phyloP scores from a whole-genome alignment of 2,329 filamentous ascomycete species.

The Curvularia spicifera region DNA sequence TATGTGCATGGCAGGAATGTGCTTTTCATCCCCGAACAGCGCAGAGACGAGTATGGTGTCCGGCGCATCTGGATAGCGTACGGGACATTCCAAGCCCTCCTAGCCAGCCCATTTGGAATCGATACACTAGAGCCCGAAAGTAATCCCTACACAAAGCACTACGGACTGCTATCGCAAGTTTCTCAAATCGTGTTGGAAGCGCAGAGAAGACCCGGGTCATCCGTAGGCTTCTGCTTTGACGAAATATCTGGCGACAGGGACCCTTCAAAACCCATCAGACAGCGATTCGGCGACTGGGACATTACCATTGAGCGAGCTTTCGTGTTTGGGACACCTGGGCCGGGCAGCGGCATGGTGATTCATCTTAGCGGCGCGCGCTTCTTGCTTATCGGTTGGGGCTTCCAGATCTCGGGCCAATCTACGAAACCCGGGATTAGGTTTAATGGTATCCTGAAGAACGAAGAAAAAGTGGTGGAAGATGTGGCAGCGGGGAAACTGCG shows the following conservation, averaged over 20 bases:
- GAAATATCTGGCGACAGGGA: slow-evolving; percentile 39
- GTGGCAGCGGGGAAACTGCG: slow-evolving; percentile 46
- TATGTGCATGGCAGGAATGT: slow-evolving; percentile 55
- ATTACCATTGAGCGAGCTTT: slow-evolving; percentile 54
- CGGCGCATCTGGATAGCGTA: slow-evolving; percentile 38
- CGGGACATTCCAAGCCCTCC: slow-evolving; percentile 28
- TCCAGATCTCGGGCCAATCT: slow-evolving; percentile 48
- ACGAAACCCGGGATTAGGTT: slow-evolving; percentile 44
- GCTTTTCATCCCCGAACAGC: slow-evolving; percentile 61
- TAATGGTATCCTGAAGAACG: slow-evolving; percentile 53
- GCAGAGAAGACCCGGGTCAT: slow-evolving; percentile 33
- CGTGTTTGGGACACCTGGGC: slow-evolving; percentile 54
- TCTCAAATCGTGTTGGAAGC: slow-evolving; percentile 49
- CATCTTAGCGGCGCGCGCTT: slow-evolving; percentile 50
- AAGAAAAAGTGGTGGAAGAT: slow-evolving; percentile 51
- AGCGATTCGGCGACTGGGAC: slow-evolving; percentile 45
- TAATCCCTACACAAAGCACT: slow-evolving; percentile 49
- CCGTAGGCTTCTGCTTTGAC: slow-evolving; percentile 55
- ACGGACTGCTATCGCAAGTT: slow-evolving; percentile 49
- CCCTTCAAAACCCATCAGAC: slow-evolving; percentile 39
- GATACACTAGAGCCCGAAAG: slow-evolving; percentile 49
- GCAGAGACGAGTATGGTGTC: slow-evolving; percentile 53
- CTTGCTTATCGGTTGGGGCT: slow-evolving; percentile 56
- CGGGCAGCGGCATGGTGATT: slow-evolving; percentile 55
- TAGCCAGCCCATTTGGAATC: slow-evolving; percentile 44